Evolutionary conservation across 768 basidiomycete genomes (phyloP), one percentile per base, ranked within the genome.

Genomic region (Antrodiella citrinella): DNA sequence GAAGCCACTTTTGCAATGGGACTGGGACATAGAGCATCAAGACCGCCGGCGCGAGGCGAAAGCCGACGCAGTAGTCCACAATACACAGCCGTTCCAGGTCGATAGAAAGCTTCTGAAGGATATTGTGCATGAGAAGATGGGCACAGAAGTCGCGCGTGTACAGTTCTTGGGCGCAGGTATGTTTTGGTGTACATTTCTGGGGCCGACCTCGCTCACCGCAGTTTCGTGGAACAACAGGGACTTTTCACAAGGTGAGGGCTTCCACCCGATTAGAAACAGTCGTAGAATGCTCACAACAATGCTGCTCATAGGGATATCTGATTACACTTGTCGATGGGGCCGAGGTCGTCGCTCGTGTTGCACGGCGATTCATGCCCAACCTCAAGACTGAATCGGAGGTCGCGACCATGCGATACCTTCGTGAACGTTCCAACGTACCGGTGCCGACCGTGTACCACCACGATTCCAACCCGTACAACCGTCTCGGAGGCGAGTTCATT

Each of bases 321-420:
- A 69, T 91, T 46, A 84, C 80, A 5, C 75, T 91, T 18, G 70
- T 67, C 18, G 78, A 84, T 58, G 68, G 74, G 13, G 68, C 75
- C 46, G 74, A 85, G 51, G 63, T 91, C 40, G 81, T 92, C 5
- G 86, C 85, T 4, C 79, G 88, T 35, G 86, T 91, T 20, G 89
- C 89, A 2, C 82, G 88, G 46, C 78, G 85, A 9, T 91, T 86
- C 65, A 89, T 91, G 86, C 84, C 88, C 1, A 77, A 84, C 26
- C 75, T 90, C 56, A 92, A 92, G 69, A 90, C 86, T 3, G 84
- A 87, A 63, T 91, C 89, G 0, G 90, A 92, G 61, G 84, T 90
- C 5, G 88, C 89, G 2, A 92, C 89, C 0, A 82, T 91, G 70
- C 74, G 76, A n/a, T 91, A 83, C 62, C 73, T 92, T 22, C 81